These are phyloP conservation scores for Debaryomycetaceae sp. DNA, from an alignment of 1,139 yeast genomes.

Conservation along the genomic window DNA sequence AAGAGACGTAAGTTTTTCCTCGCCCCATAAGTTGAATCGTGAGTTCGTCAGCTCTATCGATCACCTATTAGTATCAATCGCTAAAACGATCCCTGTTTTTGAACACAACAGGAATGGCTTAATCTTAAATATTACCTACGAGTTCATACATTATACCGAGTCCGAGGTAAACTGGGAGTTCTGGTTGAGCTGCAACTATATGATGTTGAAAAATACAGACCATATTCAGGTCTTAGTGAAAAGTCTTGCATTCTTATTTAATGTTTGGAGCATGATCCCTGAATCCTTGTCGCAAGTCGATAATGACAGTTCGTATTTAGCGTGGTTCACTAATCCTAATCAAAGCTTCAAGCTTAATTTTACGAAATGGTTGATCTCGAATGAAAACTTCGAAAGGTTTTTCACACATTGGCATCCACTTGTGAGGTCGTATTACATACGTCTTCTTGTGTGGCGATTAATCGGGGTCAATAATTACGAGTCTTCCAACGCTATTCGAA, in stretches of 20 bases:
- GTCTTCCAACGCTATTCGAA: conserved; percentile 29
- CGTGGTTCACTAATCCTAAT: conserved; percentile 34
- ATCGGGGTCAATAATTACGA: conserved; percentile 48
- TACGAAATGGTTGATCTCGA: conserved; percentile 52
- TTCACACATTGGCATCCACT: conserved; percentile 81
- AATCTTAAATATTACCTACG: conserved; percentile 43
- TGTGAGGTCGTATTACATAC: conserved; percentile 64
- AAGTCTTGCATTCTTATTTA: conserved; percentile 63
- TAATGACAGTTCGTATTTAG: conserved; percentile 4
- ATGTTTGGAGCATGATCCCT: conserved; percentile 75
- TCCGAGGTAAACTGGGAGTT: conserved; percentile 64
- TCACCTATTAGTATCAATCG: conserved; percentile 31
- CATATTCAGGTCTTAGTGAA: conserved; percentile 62
- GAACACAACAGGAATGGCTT: conserved; percentile 44
- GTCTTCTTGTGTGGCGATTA: conserved; percentile 67
- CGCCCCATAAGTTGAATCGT: conserved; percentile 4
- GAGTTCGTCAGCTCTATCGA: conserved; percentile 23
- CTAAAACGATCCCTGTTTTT: conserved; percentile 40
- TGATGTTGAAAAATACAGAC: conserved; percentile 56
- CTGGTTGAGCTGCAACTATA: conserved; percentile 62
- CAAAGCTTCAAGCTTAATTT: conserved; percentile 45
- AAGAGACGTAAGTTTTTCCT: conserved; percentile 40
- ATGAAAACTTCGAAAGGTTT: conserved; percentile 48
- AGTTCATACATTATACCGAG: conserved; percentile 40
- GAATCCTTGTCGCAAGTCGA: conserved; percentile 12